Conservation (phyloP, 1,284 basidiomycete genomes). For the Marasmius fiardii region DNA sequence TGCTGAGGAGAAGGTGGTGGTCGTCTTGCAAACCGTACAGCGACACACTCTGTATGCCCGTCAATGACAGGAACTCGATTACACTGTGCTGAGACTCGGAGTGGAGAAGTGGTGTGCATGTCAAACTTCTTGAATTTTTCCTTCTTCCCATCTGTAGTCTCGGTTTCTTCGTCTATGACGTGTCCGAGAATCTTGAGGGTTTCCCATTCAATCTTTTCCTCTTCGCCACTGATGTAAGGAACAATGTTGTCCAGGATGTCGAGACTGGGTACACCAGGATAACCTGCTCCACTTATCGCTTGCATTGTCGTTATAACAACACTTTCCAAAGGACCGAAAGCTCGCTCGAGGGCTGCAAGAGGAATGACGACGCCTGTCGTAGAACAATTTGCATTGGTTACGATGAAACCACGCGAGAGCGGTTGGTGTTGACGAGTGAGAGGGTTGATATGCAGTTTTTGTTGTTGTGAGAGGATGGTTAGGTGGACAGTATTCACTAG, state of each 20-base stretch:
- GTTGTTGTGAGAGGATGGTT: slow-evolving; percentile 84
- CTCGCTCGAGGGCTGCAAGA: slow-evolving; percentile 86
- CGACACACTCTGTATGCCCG: slow-evolving; percentile 88
- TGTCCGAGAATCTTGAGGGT: slow-evolving; percentile 95
- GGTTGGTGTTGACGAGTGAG: background rate
- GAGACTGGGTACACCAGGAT: slow-evolving; percentile 89
- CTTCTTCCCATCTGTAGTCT: slow-evolving; percentile 16
- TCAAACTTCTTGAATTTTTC: slow-evolving; percentile 63
- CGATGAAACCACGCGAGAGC: slow-evolving; percentile 88
- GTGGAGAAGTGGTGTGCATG: slow-evolving; percentile 76
- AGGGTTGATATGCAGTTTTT: slow-evolving; percentile 61
- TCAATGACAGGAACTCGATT: slow-evolving; percentile 94
- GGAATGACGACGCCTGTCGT: slow-evolving; percentile 95
- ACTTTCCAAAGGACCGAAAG: slow-evolving; percentile 91
- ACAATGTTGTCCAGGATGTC: slow-evolving; percentile 98
- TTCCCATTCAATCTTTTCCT: slow-evolving; percentile 99
- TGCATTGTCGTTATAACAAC: slow-evolving; percentile 95
- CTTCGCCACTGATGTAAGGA: slow-evolving; percentile 92
- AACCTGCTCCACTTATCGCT: slow-evolving; percentile 96
- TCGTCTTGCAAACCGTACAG: slow-evolving; percentile 76
- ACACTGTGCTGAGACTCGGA: slow-evolving; percentile 88
- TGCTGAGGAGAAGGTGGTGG: slow-evolving; percentile 88
- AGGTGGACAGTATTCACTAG: slow-evolving; percentile 93
- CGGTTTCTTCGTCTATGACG: slow-evolving; percentile 52
- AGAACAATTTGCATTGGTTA: slow-evolving; percentile 98